Evolutionary conservation across 139 green algal genomes (phyloP).

Genomic region (Mesotaenium endlicherianum): DNA sequence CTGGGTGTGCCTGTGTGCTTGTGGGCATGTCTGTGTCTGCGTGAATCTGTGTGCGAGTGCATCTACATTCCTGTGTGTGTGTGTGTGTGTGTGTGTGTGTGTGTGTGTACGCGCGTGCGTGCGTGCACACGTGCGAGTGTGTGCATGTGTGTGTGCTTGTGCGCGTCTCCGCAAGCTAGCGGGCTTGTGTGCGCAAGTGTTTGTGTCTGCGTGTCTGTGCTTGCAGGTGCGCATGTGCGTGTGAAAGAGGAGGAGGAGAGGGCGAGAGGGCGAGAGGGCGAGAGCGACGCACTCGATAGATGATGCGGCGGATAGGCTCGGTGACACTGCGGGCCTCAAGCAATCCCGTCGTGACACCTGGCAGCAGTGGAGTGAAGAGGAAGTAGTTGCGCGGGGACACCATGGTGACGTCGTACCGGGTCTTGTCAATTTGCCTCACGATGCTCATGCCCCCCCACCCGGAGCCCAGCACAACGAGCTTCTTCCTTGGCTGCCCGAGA

Average conservation of each 20-base stretch:
- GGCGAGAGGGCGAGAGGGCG: too few relatives aligned
- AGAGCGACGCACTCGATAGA: too few relatives aligned
- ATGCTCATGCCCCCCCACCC: constrained; percentile 83
- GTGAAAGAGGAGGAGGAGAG: too few relatives aligned
- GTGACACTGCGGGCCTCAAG: constrained; percentile 90
- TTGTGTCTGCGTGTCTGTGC: too few relatives aligned
- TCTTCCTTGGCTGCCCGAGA: not conserved
- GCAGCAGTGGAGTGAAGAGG: constrained; percentile 92
- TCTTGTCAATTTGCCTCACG: constrained; percentile 61
- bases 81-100: constrained; percentile 11
- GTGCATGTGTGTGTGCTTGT: not conserved
- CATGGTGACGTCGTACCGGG: constrained; percentile 46
- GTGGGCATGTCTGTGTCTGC: not conserved
- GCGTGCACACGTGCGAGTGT: not conserved
- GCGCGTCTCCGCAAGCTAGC: too few relatives aligned
- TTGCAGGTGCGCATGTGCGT: too few relatives aligned
- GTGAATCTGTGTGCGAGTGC: not conserved
- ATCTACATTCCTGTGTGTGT: not conserved
- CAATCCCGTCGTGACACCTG: constrained; percentile 78
- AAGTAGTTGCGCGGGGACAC: constrained; percentile 92
- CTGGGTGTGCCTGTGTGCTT: constrained; percentile 11
- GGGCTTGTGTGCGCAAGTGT: too few relatives aligned
- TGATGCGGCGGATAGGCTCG: constrained; percentile 68
- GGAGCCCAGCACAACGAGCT: constrained; percentile 79
- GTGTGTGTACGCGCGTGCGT: not conserved